phyloP scores from a whole-genome alignment of 2,329 filamentous ascomycete genomes.

The Trichoderma semiorbis region DNA sequence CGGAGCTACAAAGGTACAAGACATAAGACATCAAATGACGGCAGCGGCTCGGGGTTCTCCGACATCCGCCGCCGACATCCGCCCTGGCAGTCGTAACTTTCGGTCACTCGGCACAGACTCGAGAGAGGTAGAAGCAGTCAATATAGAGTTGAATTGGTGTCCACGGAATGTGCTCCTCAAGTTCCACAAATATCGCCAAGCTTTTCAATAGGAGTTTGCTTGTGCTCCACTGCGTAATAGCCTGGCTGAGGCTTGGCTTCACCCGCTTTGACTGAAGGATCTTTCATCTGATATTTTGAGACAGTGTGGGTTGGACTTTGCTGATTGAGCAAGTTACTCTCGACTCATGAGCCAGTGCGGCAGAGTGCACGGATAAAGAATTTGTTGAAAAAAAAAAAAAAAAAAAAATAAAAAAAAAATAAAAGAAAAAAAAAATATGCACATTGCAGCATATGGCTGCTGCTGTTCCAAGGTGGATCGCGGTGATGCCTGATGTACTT shows the following conservation, averaged over 20 bases:
- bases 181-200: neutral
- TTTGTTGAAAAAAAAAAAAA: neutral
- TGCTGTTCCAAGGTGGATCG: neutral
- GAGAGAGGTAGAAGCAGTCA: neutral
- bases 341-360: neutral
- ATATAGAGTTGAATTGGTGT: neutral
- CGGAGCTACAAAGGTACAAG: neutral
- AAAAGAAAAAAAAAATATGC: neutral
- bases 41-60: neutral
- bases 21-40: neutral
- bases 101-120: neutral
- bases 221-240: neutral
- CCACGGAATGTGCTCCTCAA: neutral
- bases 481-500: neutral
- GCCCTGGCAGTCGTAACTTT: neutral
- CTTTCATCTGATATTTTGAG: neutral
- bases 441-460: too few relatives aligned
- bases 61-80: constrained; percentile 4
- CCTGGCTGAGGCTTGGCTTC: neutral
- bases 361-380: neutral
- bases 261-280: neutral
- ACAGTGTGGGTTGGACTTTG: neutral
- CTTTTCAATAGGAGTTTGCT: neutral
- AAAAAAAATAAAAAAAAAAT: neutral
- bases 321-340: neutral